Conservation (phyloP, 1,139 yeast species). For the Candida labiduridarum region DNA sequence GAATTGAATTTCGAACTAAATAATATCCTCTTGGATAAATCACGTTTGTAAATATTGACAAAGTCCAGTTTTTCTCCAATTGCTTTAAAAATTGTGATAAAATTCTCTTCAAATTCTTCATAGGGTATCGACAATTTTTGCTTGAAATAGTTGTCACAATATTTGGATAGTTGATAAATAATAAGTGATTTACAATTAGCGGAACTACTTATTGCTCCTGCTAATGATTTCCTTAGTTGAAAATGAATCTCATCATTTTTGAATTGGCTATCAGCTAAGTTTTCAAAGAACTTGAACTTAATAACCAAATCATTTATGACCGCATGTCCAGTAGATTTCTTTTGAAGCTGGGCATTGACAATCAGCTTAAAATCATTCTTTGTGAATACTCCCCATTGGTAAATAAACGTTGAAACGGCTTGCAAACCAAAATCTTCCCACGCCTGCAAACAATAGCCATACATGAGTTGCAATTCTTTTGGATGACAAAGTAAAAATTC, state of each 20-base stretch:
- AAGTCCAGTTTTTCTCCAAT: constrained; percentile 39
- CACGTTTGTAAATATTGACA: constrained; percentile 34
- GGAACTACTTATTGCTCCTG: constrained; percentile 25
- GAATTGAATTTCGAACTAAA: constrained; percentile 25
- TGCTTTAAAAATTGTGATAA: constrained; percentile 34
- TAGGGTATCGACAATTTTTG: constrained; percentile 18
- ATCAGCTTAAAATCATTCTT: constrained; percentile 6
- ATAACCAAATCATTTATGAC: not conserved
- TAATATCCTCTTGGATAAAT: constrained; percentile 37
- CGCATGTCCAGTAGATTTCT: not conserved
- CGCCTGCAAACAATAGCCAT: constrained; percentile 21
- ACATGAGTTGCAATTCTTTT: constrained; percentile 21
- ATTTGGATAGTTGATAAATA: constrained; percentile 33
- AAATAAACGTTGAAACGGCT: constrained; percentile 21
- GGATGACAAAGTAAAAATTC: constrained; percentile 22
- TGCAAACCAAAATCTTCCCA: constrained; percentile 22
- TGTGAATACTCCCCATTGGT: constrained; percentile 23
- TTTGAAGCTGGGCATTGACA: not conserved
- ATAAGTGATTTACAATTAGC: constrained; percentile 20
- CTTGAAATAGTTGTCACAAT: constrained; percentile 36
- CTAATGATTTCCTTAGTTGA: constrained; percentile 32
- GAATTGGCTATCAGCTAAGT: not conserved
- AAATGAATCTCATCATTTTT: constrained; percentile 25
- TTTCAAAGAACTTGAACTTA: constrained; percentile 1
- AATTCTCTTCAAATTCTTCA: constrained; percentile 23